Evolutionary conservation across 176 grass and related monocot genomes (phyloP).

Genomic region (Oryza meyeriana): DNA sequence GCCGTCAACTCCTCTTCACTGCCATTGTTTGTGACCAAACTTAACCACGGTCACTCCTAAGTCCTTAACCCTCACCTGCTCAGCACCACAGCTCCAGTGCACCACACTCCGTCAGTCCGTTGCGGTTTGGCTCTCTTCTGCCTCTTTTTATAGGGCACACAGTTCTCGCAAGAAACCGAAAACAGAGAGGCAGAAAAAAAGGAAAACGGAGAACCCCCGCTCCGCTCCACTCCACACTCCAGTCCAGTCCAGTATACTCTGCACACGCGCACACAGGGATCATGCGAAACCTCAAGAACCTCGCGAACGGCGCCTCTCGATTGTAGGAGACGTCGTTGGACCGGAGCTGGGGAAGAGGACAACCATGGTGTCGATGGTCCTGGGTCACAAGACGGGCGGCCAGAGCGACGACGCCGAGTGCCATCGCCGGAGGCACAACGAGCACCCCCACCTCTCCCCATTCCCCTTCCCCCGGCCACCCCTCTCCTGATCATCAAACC

Average conservation of each 20-base stretch:
- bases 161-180: not conserved
- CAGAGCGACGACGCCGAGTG: not conserved
- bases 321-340: conserved; percentile 37
- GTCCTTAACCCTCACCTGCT: conserved; percentile 7
- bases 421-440: conserved; percentile 14
- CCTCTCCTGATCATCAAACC: conserved; percentile 14
- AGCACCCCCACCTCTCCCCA: not conserved
- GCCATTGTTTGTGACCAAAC: not conserved
- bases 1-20: too few species aligned
- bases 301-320: not conserved
- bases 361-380: conserved; percentile 29
- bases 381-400: conserved; percentile 10
- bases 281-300: conserved; percentile 36
- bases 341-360: conserved; percentile 43
- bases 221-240: conserved; percentile 12
- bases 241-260: conserved; percentile 6
- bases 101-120: not conserved
- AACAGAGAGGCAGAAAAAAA: not conserved
- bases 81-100: too few species aligned
- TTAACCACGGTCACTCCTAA: conserved; percentile 52
- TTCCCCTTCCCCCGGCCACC: conserved; percentile 14
- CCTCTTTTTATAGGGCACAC: conserved; percentile 20
- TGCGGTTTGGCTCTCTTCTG: not conserved
- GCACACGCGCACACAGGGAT: not conserved
- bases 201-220: not conserved